phyloP scores from a whole-genome alignment of 1,284 basidiomycete genomes.

The Puccinia polysora region DNA sequence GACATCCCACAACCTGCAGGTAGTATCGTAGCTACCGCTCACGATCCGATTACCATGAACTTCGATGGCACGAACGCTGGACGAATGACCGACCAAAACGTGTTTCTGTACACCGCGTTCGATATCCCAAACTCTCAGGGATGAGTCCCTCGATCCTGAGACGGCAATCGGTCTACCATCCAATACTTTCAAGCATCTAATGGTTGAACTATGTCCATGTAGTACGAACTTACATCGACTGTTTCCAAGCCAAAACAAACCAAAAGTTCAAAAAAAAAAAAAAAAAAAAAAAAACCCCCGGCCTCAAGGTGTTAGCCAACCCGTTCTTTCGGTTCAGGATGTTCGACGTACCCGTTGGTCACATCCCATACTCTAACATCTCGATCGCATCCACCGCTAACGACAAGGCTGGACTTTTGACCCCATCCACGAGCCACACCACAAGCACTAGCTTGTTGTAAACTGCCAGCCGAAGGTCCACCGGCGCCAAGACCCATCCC shows the following conservation, averaged over 20 bases:
- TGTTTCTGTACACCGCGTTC: constrained; percentile 68
- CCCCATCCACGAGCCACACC: constrained; percentile 66
- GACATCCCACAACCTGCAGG: constrained; percentile 58
- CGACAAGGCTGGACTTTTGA: constrained; percentile 65
- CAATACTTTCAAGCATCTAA: constrained; percentile 82
- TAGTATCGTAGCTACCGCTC: constrained; percentile 84
- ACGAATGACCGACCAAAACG: constrained; percentile 70
- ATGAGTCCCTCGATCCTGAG: constrained; percentile 80
- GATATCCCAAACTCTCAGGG: constrained; percentile 88
- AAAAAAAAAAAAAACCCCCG: neutral
- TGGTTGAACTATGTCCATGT: constrained; percentile 80
- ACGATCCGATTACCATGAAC: constrained; percentile 73
- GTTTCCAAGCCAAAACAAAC: too few species aligned
- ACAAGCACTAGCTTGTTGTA: constrained; percentile 60
- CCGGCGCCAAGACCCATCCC: constrained; percentile 52
- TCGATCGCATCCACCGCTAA: constrained; percentile 90
- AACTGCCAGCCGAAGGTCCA: constrained; percentile 50
- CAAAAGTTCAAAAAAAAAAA: neutral
- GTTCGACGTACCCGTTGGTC: constrained; percentile 62
- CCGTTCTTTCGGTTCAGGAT: neutral
- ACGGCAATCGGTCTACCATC: constrained; percentile 82
- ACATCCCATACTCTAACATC: constrained; percentile 87
- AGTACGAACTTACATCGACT: constrained; percentile 75
- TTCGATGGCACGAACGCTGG: constrained; percentile 82
- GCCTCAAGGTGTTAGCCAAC: neutral